phyloP scores from a whole-genome alignment of 2,329 filamentous ascomycete species.

The Aspergillus sp. region DNA sequence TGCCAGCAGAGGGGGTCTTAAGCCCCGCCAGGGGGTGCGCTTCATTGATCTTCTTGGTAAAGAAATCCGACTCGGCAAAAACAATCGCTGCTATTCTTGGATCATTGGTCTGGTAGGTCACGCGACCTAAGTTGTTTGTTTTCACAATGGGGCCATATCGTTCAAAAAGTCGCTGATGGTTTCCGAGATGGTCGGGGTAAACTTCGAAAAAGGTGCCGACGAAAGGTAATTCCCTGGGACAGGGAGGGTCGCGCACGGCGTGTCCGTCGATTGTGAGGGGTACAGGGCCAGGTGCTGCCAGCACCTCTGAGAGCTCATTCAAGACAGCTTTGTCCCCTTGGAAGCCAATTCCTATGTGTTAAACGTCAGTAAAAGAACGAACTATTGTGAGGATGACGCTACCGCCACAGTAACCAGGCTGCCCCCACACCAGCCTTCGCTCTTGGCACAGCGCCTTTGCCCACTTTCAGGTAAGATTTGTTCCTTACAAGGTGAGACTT shows the following conservation, averaged over 20 bases:
- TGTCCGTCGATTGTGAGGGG: slow-evolving; percentile 32
- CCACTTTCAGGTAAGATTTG: too few relatives aligned
- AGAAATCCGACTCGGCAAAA: slow-evolving; percentile 55
- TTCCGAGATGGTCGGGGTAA: slow-evolving; percentile 61
- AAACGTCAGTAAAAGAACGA: too few relatives aligned
- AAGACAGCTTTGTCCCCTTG: slow-evolving; percentile 17
- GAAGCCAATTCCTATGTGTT: slow-evolving; percentile 22
- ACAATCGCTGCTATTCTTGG: slow-evolving; percentile 50
- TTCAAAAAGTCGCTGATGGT: slow-evolving; percentile 57
- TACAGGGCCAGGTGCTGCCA: slow-evolving; percentile 16
- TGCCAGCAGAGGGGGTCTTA: slow-evolving; percentile 30
- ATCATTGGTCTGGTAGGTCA: slow-evolving; percentile 55
- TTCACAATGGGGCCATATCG: slow-evolving; percentile 56
- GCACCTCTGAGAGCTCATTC: slow-evolving; percentile 21
- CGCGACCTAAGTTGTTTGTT: slow-evolving; percentile 56
- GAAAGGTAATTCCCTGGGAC: slow-evolving; percentile 33
- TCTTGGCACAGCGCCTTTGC: too few relatives aligned
- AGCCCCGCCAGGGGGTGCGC: slow-evolving; percentile 34
- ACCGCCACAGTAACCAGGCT: too few relatives aligned
- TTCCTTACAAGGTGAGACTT: too few relatives aligned
- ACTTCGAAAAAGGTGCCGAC: slow-evolving; percentile 59
- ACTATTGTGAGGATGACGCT: too few relatives aligned
- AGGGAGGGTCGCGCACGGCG: slow-evolving; percentile 26
- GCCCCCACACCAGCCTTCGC: too few relatives aligned
- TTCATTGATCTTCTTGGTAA: slow-evolving; percentile 55